Conservation (phyloP, 306 rosid genomes). For the Quillaja saponaria region DNA sequence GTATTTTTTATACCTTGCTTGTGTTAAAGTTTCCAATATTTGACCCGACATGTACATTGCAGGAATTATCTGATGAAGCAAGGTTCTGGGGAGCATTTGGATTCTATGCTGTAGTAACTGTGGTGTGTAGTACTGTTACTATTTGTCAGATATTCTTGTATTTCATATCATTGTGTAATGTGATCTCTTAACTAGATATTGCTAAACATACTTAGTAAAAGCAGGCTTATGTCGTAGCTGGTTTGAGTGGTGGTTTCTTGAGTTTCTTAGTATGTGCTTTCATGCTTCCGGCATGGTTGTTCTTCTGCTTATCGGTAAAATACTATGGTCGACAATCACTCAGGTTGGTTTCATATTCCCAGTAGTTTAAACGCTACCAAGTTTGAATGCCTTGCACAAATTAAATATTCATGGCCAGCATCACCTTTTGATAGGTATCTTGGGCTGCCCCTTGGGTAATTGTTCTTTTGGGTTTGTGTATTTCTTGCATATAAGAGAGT, state of each 20-base stretch:
- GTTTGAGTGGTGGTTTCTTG: slow-evolving; percentile 89
- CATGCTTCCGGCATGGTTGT: slow-evolving; percentile 85
- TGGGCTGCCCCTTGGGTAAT: slow-evolving; percentile 10
- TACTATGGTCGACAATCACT: slow-evolving; percentile 59
- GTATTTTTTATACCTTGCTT: slow-evolving; percentile 21
- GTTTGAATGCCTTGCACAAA: slow-evolving; percentile 4
- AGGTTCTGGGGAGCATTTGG: slow-evolving; percentile 98
- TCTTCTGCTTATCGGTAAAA: slow-evolving; percentile 61
- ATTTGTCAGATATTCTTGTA: slow-evolving; percentile 7
- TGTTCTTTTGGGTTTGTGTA: slow-evolving; percentile 7
- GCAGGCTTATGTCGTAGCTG: slow-evolving; percentile 87
- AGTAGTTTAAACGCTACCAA: too few relatives aligned
- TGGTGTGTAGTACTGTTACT: slow-evolving; percentile 52
- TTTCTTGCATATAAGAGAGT: too few relatives aligned
- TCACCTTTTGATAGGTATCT: slow-evolving; percentile 17
- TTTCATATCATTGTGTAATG: slow-evolving; percentile 4
- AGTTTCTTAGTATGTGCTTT: slow-evolving; percentile 59
- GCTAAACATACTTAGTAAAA: slow-evolving; percentile 53
- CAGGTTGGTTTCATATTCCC: too few relatives aligned
- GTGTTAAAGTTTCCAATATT: slow-evolving; percentile 19
- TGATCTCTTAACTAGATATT: slow-evolving; percentile 18
- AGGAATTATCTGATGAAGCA: slow-evolving; percentile 79
- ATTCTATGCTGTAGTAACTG: slow-evolving; percentile 63
- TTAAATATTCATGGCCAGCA: slow-evolving; percentile 18
- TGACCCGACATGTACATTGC: slow-evolving; percentile 40